Evolutionary conservation across 257 asterid species (phyloP), one percentile per base, ranked within the genome.

Genomic region (Apocynum venetum): DNA sequence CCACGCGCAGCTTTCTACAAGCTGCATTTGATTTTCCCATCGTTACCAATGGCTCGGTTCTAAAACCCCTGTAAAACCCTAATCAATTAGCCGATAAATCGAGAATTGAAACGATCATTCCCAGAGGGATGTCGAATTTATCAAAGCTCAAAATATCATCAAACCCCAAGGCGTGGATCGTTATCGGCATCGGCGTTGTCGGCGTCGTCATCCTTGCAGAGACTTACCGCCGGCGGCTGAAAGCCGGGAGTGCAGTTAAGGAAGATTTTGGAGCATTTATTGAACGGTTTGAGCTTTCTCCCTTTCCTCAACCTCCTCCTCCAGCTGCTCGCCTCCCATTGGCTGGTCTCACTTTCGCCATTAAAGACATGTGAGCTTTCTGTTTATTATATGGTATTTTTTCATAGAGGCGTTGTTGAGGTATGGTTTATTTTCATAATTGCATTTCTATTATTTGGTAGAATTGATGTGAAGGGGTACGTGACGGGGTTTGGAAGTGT

Each of bases 271-370:
- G 99, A 60, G 98, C 99, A 46, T 91, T 96, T 79, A 43, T 91
- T 41, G 89, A 89, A 60, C 92, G 91, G 44, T 86, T 96, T 51
- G 89, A 91, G 84, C 87, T 96, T 47, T 85, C 82, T 35, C 97
- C 99, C 15, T 91, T 86, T 78, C 89, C 96, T 84, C 97, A 90
- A 82, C 98, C 97, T 0, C 96, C 97, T 75, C 99, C 98, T 31
- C 99, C 99, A 1, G 97, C 99, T 20, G 92, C 98, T 77, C 91
- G 89, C 41, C 96, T 88, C 36, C 82, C 87, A n/a, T 91, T 96
- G 69, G 73, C 96, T 65, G 92, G 85, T 60, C 90, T 96, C 80
- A 83, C 92, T 68, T 96, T 93, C 77, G 95, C 99, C 80, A 76
- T 96, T 66, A 89, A 79, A 61, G 99, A 96, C 91, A 89, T 88